phyloP scores from a whole-genome alignment of 2,329 filamentous ascomycete genomes.

The Cladosporium velox region DNA sequence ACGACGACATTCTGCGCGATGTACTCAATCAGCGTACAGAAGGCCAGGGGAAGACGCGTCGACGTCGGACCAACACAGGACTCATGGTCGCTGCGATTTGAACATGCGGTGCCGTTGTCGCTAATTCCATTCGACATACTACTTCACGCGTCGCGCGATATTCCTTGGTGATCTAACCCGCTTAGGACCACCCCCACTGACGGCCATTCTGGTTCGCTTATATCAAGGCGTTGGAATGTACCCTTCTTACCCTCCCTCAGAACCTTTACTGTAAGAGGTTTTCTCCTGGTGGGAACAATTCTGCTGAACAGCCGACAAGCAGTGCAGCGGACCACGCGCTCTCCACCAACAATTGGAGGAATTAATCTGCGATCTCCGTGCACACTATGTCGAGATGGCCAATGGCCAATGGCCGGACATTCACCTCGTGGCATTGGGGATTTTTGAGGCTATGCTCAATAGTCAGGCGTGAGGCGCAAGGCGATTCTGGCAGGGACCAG shows the following conservation, averaged over 20 bases:
- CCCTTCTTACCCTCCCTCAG: conserved; percentile 3
- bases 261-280: neutral
- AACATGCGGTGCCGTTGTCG: neutral
- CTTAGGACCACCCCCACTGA: neutral
- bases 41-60: conserved; percentile 76
- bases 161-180: neutral
- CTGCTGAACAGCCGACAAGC: neutral
- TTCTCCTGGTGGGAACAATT: neutral
- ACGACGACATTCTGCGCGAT: conserved; percentile 77
- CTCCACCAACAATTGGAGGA: neutral
- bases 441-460: neutral
- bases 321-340: neutral
- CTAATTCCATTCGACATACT: neutral
- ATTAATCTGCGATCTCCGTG: neutral
- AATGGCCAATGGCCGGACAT: neutral
- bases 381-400: neutral
- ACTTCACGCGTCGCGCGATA: neutral
- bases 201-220: neutral
- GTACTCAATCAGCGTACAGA: conserved; percentile 85
- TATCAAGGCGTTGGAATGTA: neutral
- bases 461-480: neutral
- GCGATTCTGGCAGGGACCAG: neutral
- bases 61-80: conserved; percentile 57
- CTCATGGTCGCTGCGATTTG: conserved; percentile 1
- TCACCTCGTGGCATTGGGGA: neutral